These are phyloP conservation scores for Coniochaeta ligniaria DNA, from an alignment of 2,329 filamentous ascomycete genomes.

Conservation along the genomic window DNA sequence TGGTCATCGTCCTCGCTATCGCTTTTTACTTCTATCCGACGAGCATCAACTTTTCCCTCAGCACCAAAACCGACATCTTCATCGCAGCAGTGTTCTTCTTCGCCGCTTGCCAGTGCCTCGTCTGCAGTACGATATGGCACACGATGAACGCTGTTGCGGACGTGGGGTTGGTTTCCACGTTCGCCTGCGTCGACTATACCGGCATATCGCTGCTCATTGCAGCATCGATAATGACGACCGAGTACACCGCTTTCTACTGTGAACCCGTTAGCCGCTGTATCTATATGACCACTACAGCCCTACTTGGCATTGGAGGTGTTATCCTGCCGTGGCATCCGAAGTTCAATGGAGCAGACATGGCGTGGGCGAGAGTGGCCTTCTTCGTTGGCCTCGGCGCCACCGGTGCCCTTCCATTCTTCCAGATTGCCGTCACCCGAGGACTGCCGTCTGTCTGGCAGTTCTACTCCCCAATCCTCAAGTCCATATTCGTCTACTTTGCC, in stretches of 20 bases:
- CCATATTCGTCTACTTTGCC: slow-evolving; percentile 73
- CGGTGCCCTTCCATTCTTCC: slow-evolving; percentile 80
- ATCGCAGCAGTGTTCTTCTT: slow-evolving; percentile 95
- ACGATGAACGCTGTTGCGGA: slow-evolving; percentile 97
- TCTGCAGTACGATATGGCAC: slow-evolving; percentile 96
- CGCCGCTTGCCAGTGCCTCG: slow-evolving; percentile 87
- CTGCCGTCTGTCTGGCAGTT: slow-evolving; percentile 78
- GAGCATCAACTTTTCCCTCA: slow-evolving; percentile 77
- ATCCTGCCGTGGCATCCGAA: slow-evolving; percentile 93
- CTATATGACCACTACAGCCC: slow-evolving; percentile 76
- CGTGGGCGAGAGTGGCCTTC: slow-evolving; percentile 86
- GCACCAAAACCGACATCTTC: slow-evolving; percentile 80
- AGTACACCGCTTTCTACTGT: slow-evolving; percentile 98
- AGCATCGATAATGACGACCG: slow-evolving; percentile 94
- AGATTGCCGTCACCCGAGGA: slow-evolving; percentile 73
- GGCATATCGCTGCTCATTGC: slow-evolving; percentile 93
- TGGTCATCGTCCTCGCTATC: slow-evolving; percentile 79
- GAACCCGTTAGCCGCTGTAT: slow-evolving; percentile 79
- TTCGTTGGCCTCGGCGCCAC: slow-evolving; percentile 83
- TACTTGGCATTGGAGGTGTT: slow-evolving; percentile 78
- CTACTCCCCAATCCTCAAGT: slow-evolving; percentile 82
- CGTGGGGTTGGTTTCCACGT: slow-evolving; percentile 81
- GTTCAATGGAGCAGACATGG: slow-evolving; percentile 90
- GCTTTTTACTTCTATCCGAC: slow-evolving; percentile 96
- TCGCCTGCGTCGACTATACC: slow-evolving; percentile 97